Percentiles rank a stretch among this genome's conserved stretches.
Evolutionary conservation across 176 grass and related monocot genomes (phyloP).

Genomic region (Avena sativa): DNA sequence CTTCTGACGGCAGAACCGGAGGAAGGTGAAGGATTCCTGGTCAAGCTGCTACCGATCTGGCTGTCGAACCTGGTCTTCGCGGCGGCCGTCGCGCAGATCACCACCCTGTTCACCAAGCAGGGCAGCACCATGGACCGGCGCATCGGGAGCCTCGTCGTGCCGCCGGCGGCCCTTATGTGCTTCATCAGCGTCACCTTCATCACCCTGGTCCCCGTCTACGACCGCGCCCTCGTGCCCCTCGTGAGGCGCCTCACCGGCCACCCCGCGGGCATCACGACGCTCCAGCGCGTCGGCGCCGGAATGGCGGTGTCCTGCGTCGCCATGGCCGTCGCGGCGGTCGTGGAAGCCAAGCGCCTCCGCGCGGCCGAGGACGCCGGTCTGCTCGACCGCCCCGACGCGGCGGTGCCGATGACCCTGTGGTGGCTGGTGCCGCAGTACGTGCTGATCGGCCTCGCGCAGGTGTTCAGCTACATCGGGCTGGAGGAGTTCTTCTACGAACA

Average conservation of each 20-base stretch:
- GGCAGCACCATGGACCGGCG: slow-evolving; percentile 50
- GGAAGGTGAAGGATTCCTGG: slow-evolving; percentile 17
- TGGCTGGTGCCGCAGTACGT: slow-evolving; percentile 77
- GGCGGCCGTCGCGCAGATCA: slow-evolving; percentile 24
- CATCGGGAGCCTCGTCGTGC: slow-evolving; percentile 35
- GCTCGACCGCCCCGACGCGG: slow-evolving; percentile 38
- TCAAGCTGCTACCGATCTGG: slow-evolving; percentile 54
- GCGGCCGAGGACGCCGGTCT: slow-evolving; percentile 45
- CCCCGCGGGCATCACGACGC: slow-evolving; percentile 54
- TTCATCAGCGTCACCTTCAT: slow-evolving; percentile 30
- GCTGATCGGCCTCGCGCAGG: slow-evolving; percentile 43
- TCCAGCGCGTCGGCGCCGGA: slow-evolving; percentile 59
- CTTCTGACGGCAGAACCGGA: neutral
- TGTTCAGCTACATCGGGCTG: slow-evolving; percentile 54
- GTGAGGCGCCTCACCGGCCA: slow-evolving; percentile 36
- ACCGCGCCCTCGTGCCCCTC: slow-evolving; percentile 55
- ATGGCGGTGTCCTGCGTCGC: slow-evolving; percentile 41
- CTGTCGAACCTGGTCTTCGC: slow-evolving; percentile 37
- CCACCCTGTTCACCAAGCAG: slow-evolving; percentile 73
- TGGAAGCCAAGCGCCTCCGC: slow-evolving; percentile 58
- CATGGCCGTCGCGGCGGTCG: slow-evolving; percentile 52
- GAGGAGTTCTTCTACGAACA: slow-evolving; percentile 75
- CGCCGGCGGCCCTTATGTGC: slow-evolving; percentile 46
- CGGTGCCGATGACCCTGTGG: slow-evolving; percentile 80
- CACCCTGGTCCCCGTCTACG: slow-evolving; percentile 45